Percentiles rank a stretch among this genome's conserved stretches.
Conservation (phyloP, 1,139 yeast genomes). For the Candida tropicalis region DNA sequence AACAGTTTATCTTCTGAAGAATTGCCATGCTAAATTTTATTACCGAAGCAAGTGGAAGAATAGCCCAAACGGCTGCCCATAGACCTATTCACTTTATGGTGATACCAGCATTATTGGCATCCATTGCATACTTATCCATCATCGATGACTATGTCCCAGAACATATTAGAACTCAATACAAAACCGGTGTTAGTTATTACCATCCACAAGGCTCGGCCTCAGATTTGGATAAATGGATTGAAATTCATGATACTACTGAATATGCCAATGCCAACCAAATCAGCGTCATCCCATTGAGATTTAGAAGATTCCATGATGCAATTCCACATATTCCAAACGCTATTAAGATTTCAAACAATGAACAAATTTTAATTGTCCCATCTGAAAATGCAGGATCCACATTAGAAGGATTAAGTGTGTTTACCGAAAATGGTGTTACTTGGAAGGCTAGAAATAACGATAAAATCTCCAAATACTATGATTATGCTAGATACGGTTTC, state of each 20-base stretch:
- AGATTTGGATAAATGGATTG: constrained; percentile 47
- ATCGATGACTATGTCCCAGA: constrained; percentile 75
- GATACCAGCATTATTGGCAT: constrained; percentile 71
- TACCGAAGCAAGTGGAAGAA: constrained; percentile 36
- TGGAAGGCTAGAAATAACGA: constrained; percentile 73
- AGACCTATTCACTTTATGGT: constrained; percentile 90
- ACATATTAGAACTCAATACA: constrained; percentile 13
- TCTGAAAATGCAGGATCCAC: constrained; percentile 37
- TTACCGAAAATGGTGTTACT: constrained; percentile 44
- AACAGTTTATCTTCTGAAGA: background rate
- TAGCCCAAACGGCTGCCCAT: constrained; percentile 72
- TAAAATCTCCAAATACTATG: constrained; percentile 65
- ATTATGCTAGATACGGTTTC: constrained; percentile 52
- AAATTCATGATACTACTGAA: constrained; percentile 24
- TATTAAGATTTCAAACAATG: constrained; percentile 35
- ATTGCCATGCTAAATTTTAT: constrained; percentile 29
- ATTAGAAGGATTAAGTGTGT: constrained; percentile 34
- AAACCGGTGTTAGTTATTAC: constrained; percentile 29
- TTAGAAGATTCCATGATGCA: constrained; percentile 43
- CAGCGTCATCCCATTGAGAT: constrained; percentile 58
- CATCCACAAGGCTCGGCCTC: constrained; percentile 46
- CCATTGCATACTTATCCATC: constrained; percentile 78
- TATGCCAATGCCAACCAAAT: constrained; percentile 47
- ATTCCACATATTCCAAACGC: constrained; percentile 39
- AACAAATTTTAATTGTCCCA: constrained; percentile 46